A percentile compares a stretch with the other conserved stretches of the same genome.
These are phyloP conservation scores for Mycena haematopus DNA, from an alignment of 768 basidiomycete species.

Conservation along the genomic window DNA sequence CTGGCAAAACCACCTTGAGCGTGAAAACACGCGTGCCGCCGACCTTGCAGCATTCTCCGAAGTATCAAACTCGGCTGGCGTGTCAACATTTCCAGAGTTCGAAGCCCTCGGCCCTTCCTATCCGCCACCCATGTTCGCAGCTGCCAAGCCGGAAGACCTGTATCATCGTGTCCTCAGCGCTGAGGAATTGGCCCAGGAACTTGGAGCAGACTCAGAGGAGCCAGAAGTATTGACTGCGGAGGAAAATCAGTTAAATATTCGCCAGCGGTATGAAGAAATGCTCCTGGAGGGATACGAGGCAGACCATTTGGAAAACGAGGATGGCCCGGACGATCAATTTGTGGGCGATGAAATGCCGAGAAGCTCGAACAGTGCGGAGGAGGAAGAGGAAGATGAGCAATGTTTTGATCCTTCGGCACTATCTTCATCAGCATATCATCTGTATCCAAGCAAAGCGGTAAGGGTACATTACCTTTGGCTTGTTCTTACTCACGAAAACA, in stretches of 20 bases:
- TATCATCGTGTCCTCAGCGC: slow-evolving; percentile 1
- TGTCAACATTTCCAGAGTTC: no score
- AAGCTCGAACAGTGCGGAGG: not conserved
- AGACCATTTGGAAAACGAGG: slow-evolving; percentile 7
- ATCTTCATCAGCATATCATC: not conserved
- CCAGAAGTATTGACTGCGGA: not conserved
- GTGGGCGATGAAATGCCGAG: slow-evolving; percentile 2
- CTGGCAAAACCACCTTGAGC: no score
- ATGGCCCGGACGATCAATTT: not conserved
- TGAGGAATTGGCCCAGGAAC: slow-evolving; percentile 6
- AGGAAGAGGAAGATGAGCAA: slow-evolving; percentile 3
- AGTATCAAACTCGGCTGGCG: no score
- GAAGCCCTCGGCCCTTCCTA: not conserved
- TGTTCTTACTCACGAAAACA: not conserved
- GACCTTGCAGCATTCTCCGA: no score
- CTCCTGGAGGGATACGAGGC: slow-evolving; percentile 5
- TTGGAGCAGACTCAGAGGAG: slow-evolving; percentile 2
- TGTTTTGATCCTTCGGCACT: slow-evolving; percentile 3
- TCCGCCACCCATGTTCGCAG: not conserved
- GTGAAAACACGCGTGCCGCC: no score
- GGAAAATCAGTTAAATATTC: slow-evolving; percentile 10
- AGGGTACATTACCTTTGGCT: no score
- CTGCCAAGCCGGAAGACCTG: not conserved
- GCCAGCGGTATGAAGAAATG: slow-evolving; percentile 11
- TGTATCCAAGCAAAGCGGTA: slow-evolving; percentile 7